Evolutionary conservation across 140 eudicot genomes (phyloP), one percentile per base, ranked within the genome.

Genomic region (Ambrosia hybrid): DNA sequence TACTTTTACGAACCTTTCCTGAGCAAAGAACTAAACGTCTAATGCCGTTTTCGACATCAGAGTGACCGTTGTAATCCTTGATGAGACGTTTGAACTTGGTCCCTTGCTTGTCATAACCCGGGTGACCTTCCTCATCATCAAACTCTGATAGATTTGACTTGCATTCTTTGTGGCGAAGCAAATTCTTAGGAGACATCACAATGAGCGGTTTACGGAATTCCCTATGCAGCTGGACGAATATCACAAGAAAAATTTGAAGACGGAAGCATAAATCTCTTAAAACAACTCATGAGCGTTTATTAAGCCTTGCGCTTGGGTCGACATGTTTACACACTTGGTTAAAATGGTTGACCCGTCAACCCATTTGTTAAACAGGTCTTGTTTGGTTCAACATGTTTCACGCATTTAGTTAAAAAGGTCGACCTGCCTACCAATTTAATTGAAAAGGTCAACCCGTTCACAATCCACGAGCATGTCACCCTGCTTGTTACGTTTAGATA

Each of bases 21-120:
- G 98, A 92, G 85, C 96, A 92, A 83, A 92, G 95, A 87, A 89
- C 78, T 65, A 92, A 69, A 62, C 98, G 95, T 70, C 91, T 84
- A 58, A 89, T 92, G 70, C 96, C 95, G 82, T 84, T 84, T 75
- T 92, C 98, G 53, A 83, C 89, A 82, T 92, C 89, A 3, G 95
- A 83, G 76, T 92, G 96, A 56, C 76, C 79, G 68, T 85, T 92
- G 75, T 89, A 96, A 78, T 92, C 98, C 78, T 92, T 89, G 67
- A 92, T 92, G n/a, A 92, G 98, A 57, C 96, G 98, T 72, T 92
- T 92, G 67, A 92, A 92, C 56, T 92, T 80, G 70, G 98, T 92
- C 37, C 98, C 96, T 84, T 92, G 98, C 73, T 89, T 87, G 80
- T 92, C 98, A 62, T 89, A 92, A 48, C 98, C 96, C 0, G 96